Base-by-base conservation (phyloP, 345 rosid genomes). In the Moricandia moricandioides region DNA sequence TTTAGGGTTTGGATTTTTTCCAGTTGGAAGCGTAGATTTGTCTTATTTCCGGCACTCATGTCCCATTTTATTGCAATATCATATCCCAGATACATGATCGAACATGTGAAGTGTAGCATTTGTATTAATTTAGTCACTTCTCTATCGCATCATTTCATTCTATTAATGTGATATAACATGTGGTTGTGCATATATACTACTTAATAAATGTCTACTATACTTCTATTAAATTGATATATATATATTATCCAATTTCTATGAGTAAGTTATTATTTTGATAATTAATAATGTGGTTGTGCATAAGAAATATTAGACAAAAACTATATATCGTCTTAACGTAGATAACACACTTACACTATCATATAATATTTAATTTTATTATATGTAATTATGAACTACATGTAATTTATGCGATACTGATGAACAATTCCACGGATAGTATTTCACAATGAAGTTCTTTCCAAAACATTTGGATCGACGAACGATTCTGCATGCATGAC, bases 11-110 rank as follows among this genome's bases (percentile, higher is more conserved):
- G 85, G 83, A 62, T 21, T 79, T 81, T 85, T 82, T 79, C 80
- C 83, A 77, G 79, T 86, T 88, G 88, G 92, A 82, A 71, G 78
- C 84, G 82, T 81, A 85, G 87, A 84, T 84, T 86, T 85, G 89
- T 88, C 88, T 83, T 80, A 74, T 81, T 39, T 65, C 52, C 58
- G 73, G 54, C 91, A 85, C 87, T 86, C 96, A 89, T 88, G 91
- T 88, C 88, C 79, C 72, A 21, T 64, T 73, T 67, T 80, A 54
- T 79, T 70, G 79, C 80, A 77, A 57, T 81, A 69, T 64, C 60
- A 67, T 66, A 57, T 34, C 30, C 30, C 27, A n/a, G 37, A 14
- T 62, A 61, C 45, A 52, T 43, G 51, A 62, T 56, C 74, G 54
- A 69, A 69, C 49, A 54, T 43, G 51, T 43, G 51, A 43, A 43